phyloP scores from a whole-genome alignment of 495 filamentous ascomycete species.

The Penicillium angulare region DNA sequence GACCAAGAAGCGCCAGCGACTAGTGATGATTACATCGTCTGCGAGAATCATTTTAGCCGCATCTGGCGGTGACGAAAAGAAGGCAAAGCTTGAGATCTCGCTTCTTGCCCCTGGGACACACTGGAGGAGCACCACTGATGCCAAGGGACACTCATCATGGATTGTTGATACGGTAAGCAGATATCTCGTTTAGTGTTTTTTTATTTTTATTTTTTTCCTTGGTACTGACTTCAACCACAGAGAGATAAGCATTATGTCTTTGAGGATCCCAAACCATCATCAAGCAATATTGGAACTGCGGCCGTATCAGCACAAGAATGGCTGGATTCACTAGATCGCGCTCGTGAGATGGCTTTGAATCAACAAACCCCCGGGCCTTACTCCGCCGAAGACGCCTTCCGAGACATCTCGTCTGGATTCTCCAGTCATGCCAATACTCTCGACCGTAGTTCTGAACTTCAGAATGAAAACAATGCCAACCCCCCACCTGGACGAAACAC shows the following conservation, averaged over 20 bases:
- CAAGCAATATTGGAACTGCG: slow-evolving; percentile 43
- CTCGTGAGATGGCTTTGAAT: slow-evolving; percentile 74
- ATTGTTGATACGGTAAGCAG: slow-evolving; percentile 80
- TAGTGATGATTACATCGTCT: slow-evolving; percentile 94
- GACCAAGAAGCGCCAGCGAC: slow-evolving; percentile 86
- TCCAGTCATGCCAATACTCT: slow-evolving; percentile 78
- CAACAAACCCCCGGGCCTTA: slow-evolving; percentile 67
- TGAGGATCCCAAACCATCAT: slow-evolving; percentile 77
- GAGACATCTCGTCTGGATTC: slow-evolving; percentile 67
- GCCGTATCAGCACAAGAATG: slow-evolving; percentile 71
- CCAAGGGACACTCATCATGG: slow-evolving; percentile 84
- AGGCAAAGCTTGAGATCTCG: slow-evolving; percentile 85
- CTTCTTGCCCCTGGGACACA: slow-evolving; percentile 67
- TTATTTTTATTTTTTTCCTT: not conserved
- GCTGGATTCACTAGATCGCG: slow-evolving; percentile 79
- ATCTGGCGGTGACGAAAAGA: slow-evolving; percentile 95
- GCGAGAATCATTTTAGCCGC: slow-evolving; percentile 86
- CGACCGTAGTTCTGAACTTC: slow-evolving; percentile 48
- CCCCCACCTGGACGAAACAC: slow-evolving; percentile 39
- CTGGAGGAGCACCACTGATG: slow-evolving; percentile 77
- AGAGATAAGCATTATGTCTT: slow-evolving; percentile 89
- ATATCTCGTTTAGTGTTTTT: slow-evolving; percentile 29
- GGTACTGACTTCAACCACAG: slow-evolving; percentile 45
- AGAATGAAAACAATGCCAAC: slow-evolving; percentile 24
- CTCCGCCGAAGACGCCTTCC: slow-evolving; percentile 66